Evolutionary conservation across 768 basidiomycete genomes (phyloP), one percentile per base, ranked within the genome.

Genomic region (Psilocybe tampanensis): DNA sequence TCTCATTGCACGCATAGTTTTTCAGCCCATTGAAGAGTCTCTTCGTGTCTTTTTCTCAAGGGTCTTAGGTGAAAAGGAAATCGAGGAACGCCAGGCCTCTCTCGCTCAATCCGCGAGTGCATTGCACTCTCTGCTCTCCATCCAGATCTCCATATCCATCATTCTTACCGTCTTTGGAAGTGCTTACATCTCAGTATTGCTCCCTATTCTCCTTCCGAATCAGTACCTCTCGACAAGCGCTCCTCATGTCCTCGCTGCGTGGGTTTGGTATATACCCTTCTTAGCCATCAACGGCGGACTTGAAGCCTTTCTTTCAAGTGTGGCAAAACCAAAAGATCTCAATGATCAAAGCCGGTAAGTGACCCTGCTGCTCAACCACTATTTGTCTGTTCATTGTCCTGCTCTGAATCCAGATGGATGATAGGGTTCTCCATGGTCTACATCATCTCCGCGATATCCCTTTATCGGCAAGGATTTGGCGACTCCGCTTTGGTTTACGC

Each of bases 21-120:
- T 98, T 68, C 96, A 98, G 64, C 97, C 97, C 0, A 84, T 98
- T 22, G 97, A 99, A 72, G 97, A 99, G 72, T 89, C 92, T 1
- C 83, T 89, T 1, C 86, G 95, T 1, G 79, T 98, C 2, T 94
- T 88, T 72, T 98, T 97, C 72, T 95, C 96, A 1, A 88, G 80
- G 76, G 56, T 78, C 76, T 58, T 83, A 70, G 55, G 67, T 22
- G 53, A 18, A 26, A 58, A 59, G 45, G 44, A 54, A 9, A 18
- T 29, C 33, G n/a, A 47, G 15, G 43, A 52, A 55, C 56, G 49
- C 18, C 23, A 45, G 8, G 39, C 56, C 9, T 55, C 63, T 4
- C 67, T 82, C 18, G 55, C 52, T 6, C 72, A 77, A 60, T 83
- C 85, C n/a, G 75, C 82, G 1, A 68, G 64, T 45, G 79, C 84